A percentile compares a stretch with the other conserved stretches of the same genome.
phyloP scores from a whole-genome alignment of 2,329 filamentous ascomycete genomes.

The Claviceps citrina region DNA sequence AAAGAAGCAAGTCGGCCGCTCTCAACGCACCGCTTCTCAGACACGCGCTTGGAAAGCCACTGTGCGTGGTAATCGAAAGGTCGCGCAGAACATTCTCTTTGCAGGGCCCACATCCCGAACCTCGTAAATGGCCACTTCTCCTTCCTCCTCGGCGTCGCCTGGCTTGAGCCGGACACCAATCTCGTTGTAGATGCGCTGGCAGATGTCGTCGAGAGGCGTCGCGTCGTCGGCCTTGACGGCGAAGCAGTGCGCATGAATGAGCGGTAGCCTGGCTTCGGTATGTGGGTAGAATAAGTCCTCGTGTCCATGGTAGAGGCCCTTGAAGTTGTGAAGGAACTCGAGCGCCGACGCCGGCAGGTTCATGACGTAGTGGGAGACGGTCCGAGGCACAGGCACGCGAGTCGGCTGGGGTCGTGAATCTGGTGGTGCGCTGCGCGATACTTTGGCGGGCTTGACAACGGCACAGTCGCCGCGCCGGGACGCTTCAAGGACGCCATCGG shows the following conservation, averaged over 20 bases:
- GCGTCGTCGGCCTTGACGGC: constrained; percentile 67
- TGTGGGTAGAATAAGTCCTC: constrained; percentile 49
- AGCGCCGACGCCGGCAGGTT: constrained; percentile 86
- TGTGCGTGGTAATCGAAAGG: constrained; percentile 66
- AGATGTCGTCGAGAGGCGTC: constrained; percentile 38
- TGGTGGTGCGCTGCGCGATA: constrained; percentile 23
- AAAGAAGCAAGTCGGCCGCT: not conserved
- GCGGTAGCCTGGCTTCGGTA: constrained; percentile 48
- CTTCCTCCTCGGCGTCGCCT: constrained; percentile 30
- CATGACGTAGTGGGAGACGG: constrained; percentile 92
- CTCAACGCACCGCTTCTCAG: not conserved
- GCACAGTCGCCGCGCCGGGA: constrained; percentile 36
- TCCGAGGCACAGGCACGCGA: constrained; percentile 46
- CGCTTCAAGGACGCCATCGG: constrained; percentile 41
- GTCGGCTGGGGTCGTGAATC: constrained; percentile 21
- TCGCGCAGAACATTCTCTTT: constrained; percentile 95
- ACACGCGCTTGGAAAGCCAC: constrained; percentile 55
- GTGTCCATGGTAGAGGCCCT: constrained; percentile 62
- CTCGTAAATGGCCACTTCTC: constrained; percentile 43
- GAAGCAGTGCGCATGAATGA: constrained; percentile 93
- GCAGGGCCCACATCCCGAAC: constrained; percentile 82
- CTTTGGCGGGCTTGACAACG: constrained; percentile 29
- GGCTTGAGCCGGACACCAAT: constrained; percentile 25
- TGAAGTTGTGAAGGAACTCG: constrained; percentile 53
- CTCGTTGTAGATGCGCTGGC: constrained; percentile 24